Evolutionary conservation across 169 alveolate genomes (phyloP), one percentile per base, ranked within the genome.

Genomic region (Fabrea salina): DNA sequence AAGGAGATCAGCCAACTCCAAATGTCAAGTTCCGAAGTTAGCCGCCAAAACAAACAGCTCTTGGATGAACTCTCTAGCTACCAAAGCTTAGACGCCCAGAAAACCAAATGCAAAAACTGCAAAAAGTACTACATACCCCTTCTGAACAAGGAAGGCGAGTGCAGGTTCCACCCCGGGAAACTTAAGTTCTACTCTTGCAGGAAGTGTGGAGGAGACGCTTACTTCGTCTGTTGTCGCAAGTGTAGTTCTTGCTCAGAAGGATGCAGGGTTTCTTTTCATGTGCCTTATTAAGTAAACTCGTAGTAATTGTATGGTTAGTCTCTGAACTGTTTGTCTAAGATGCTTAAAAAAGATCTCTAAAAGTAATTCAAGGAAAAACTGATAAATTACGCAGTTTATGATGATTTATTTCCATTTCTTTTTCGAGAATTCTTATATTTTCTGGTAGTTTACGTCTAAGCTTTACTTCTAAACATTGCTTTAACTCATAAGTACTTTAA

Each of bases 171-270:
- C 71, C 77, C 92, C 8, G 95, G 95, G 16, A 82, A 78, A 64
- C 53, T 90, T 41, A 90, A 90, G 76, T 90, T 68, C 71, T 90
- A 66, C 57, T 75, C 88, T 6, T 90, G 95, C 56, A 85, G 82
- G 68, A 86, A 87, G 16, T 90, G 95, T 82, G 95, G 95, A 16
- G 80, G 70, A 30, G 91, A 83, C 57, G 90, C 87, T 41, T 90
- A 90, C 56, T 87, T 82, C 54, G 82, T 84, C 7, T 90, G 95
- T 66, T 90, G 95, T 66, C 44, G 47, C 30, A 82, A 77, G 66
- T 90, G 95, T 50, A 66, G 53, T 8, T 84, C 85, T 47, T 90
- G 95, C 44, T 70, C 74, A 4, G 58, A 39, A 13, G 95, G 95
- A 3, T 90, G 95, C 64, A 85, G 82, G 35, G 68, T 37, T 37